A percentile compares a stretch with the other conserved stretches of the same genome.
Evolutionary conservation across 441 rosid genomes (phyloP).

Genomic region (Melastoma candidum): DNA sequence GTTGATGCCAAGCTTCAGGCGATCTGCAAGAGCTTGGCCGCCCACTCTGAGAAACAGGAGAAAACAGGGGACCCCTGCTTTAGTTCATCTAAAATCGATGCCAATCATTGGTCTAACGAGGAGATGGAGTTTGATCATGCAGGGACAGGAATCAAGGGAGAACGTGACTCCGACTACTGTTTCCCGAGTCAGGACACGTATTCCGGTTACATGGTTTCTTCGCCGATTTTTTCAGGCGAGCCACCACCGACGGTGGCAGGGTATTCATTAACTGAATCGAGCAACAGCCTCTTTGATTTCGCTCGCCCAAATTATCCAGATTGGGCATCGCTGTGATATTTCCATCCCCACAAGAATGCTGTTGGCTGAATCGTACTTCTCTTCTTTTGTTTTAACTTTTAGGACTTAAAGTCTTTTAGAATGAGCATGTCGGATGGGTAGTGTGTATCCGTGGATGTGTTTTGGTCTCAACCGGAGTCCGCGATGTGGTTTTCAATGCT

Average conservation of each 20-base stretch:
- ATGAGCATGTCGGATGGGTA: too few species aligned
- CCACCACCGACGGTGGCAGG: slow-evolving; percentile 22
- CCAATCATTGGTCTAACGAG: neutral
- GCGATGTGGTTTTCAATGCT: too few species aligned
- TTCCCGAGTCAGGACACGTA: neutral
- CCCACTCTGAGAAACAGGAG: slow-evolving; percentile 33
- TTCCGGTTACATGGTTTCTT: slow-evolving; percentile 23
- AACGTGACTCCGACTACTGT: neutral
- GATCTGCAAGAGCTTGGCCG: slow-evolving; percentile 51
- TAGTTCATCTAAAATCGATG: slow-evolving; percentile 14
- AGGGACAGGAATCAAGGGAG: neutral
- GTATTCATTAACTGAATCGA: slow-evolving; percentile 58
- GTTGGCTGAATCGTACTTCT: too few species aligned
- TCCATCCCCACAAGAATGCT: too few species aligned
- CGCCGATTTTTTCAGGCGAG: slow-evolving; percentile 33
- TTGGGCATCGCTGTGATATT: too few species aligned
- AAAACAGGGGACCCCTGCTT: slow-evolving; percentile 19
- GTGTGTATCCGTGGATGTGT: too few species aligned
- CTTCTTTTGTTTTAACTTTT: too few species aligned
- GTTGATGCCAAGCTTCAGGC: slow-evolving; percentile 79
- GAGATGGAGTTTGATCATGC: neutral
- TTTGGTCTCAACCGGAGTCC: too few species aligned
- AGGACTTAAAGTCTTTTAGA: too few species aligned
- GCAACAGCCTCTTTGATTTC: slow-evolving; percentile 36
- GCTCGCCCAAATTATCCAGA: slow-evolving; percentile 19